Evolutionary conservation across 495 filamentous ascomycete genomes (phyloP), one percentile per base, ranked within the genome.

Genomic region (Annulohypoxylon stygium): DNA sequence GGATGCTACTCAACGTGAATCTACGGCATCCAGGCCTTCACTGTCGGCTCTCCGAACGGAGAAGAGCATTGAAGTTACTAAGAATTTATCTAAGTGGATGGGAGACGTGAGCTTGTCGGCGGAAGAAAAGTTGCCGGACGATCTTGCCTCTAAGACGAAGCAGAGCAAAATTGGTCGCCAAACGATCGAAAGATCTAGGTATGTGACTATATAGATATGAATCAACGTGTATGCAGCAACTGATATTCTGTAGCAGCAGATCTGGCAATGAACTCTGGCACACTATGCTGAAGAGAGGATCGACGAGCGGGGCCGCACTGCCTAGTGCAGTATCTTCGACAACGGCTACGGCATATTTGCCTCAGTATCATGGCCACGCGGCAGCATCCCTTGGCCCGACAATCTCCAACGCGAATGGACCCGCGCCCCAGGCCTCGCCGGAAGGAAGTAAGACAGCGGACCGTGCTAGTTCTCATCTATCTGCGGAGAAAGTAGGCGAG

Each of bases 341-440:
- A 6, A 86, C 82, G 6, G 84, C 81, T 20, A 83, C 83, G 14
- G 84, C 83, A 41, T 78, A 81, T 39, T 55, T 86, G 47, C 84
- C 83, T n/a, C 82, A 81, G n/a, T 85, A 82, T 54, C 62, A 79
- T 14, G 83, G 82, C 2, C 71, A 83, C 66, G 83, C 81, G 0
- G 78, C 82, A 7, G 81, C 83, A 8, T 85, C 84, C 18, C 72
- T 86, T 20, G 80, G 75, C 4, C 84, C 84, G 2, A 75, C 81
- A 4, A 75, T 83, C 20, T 79, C 69, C 34, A 80, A 78, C 45
- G 74, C 77, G 7, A 69, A 71, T 55, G 55, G 30, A 47, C 76
- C 68, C 12, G 63, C 75, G 16, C 61, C 68, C 26, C 74, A 77
- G 11, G 45, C 47, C 18, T 76, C 78, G 1, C 71, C 78, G 5